Percentiles rank a stretch among this genome's conserved stretches.
phyloP scores from a whole-genome alignment of 768 basidiomycete genomes.

The Calocybe cyanea region DNA sequence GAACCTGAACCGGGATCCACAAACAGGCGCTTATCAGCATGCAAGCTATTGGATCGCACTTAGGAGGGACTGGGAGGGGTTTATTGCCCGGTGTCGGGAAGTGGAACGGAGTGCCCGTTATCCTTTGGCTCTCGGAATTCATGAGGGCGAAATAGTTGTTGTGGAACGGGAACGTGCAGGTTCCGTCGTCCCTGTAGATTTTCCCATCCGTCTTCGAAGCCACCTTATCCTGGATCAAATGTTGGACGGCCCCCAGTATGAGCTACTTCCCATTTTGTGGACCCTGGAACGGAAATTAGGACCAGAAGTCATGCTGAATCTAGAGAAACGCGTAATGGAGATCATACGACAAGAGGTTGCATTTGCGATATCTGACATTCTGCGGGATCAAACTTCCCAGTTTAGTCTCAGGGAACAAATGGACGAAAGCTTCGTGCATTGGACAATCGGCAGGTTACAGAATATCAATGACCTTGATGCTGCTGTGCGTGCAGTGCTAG shows the following conservation, averaged over 20 bases:
- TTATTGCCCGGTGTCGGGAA: constrained; percentile 85
- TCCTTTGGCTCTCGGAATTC: constrained; percentile 65
- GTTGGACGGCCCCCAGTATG: constrained; percentile 46
- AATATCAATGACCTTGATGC: constrained; percentile 53
- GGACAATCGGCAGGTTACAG: constrained; percentile 59
- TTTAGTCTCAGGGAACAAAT: constrained; percentile 51
- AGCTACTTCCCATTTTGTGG: constrained; percentile 61
- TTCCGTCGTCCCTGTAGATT: constrained; percentile 59
- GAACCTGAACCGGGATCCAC: constrained; percentile 62
- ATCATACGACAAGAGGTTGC: constrained; percentile 74
- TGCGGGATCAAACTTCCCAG: constrained; percentile 59
- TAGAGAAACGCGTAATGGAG: constrained; percentile 60
- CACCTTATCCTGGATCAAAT: constrained; percentile 40
- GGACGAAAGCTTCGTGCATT: constrained; percentile 56
- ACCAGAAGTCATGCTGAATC: constrained; percentile 45
- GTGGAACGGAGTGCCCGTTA: constrained; percentile 84
- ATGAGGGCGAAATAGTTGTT: constrained; percentile 50
- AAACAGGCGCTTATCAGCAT: constrained; percentile 76
- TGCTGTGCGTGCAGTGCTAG: constrained; percentile 54
- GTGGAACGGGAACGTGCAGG: constrained; percentile 79
- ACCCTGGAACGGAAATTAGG: constrained; percentile 59
- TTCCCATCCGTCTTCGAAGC: constrained; percentile 56
- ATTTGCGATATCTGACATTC: constrained; percentile 72
- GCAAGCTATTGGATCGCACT: constrained; percentile 80
- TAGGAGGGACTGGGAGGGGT: constrained; percentile 94